These are phyloP conservation scores for Pilasporangium apinafurcum DNA, from an alignment of 352 stramenopile genomes.

Conservation along the genomic window DNA sequence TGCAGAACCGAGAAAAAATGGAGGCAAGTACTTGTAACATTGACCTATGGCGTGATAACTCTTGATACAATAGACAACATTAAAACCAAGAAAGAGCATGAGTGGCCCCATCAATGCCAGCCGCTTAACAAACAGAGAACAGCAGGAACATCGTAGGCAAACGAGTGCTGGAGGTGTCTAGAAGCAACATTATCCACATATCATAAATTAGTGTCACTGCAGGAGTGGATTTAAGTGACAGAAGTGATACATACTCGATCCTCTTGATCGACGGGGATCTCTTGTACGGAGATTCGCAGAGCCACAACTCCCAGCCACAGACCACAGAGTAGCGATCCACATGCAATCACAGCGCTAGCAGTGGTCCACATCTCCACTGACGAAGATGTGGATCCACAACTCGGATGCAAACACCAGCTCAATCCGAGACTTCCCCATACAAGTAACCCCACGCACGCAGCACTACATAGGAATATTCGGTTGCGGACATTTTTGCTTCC, in stretches of 20 bases:
- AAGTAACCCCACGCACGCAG: no score
- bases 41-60: background rate
- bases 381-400: no score
- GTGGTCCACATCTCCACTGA: no score
- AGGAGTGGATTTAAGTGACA: no score
- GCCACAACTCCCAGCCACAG: background rate
- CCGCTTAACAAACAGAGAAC: constrained; percentile 28
- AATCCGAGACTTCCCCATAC: no score
- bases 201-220: background rate
- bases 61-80: constrained; percentile 20
- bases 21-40: background rate
- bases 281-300: background rate
- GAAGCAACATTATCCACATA: background rate
- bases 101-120: constrained; percentile 22
- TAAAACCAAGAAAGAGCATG: constrained; percentile 8
- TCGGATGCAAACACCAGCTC: no score
- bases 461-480: no score
- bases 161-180: constrained; percentile 24
- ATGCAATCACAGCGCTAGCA: background rate
- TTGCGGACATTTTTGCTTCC: no score
- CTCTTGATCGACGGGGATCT: constrained; percentile 7
- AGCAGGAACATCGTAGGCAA: constrained; percentile 56
- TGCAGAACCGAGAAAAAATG: constrained; percentile 19
- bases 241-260: no score
- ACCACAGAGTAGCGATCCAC: background rate